phyloP scores from a whole-genome alignment of 495 filamentous ascomycete species.

The Neurospora intermedia region DNA sequence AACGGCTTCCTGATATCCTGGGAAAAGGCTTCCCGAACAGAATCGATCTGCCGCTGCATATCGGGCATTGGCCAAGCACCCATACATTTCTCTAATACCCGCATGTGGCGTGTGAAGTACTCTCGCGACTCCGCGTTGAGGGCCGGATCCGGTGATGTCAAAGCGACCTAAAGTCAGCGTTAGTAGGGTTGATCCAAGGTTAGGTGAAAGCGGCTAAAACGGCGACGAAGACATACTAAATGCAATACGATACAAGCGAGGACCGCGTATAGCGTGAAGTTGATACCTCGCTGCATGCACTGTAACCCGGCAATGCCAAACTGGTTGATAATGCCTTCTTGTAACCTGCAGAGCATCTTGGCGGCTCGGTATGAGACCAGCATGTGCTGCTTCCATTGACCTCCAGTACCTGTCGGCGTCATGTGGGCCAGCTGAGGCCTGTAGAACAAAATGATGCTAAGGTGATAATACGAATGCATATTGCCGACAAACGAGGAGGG shows the following conservation, averaged over 20 bases:
- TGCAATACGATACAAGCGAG: constrained; percentile 93
- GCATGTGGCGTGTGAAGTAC: constrained; percentile 92
- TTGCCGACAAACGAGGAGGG: constrained; percentile 87
- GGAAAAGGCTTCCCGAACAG: constrained; percentile 85
- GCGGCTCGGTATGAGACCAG: constrained; percentile 75
- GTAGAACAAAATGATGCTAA: constrained; percentile 80
- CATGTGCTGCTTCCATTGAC: constrained; percentile 83
- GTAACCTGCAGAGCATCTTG: constrained; percentile 79
- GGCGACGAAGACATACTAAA: constrained; percentile 50
- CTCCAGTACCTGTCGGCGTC: constrained; percentile 59
- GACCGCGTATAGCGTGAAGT: constrained; percentile 87
- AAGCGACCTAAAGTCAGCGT: constrained; percentile 53
- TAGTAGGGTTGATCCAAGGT: neutral
- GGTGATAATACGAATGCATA: constrained; percentile 84
- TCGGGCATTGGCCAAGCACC: constrained; percentile 84
- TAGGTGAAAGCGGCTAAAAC: neutral
- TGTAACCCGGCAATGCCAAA: constrained; percentile 74
- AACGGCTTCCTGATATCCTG: constrained; percentile 79
- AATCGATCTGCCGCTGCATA: constrained; percentile 83
- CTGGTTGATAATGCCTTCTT: constrained; percentile 69
- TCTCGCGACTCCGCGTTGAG: constrained; percentile 77
- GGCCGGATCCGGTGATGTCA: constrained; percentile 88
- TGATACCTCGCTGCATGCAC: constrained; percentile 91
- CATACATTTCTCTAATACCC: constrained; percentile 79
- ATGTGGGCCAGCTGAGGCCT: constrained; percentile 75